Base-by-base conservation (phyloP, 2,329 filamentous ascomycete genomes). In the Fusarium sp. region DNA sequence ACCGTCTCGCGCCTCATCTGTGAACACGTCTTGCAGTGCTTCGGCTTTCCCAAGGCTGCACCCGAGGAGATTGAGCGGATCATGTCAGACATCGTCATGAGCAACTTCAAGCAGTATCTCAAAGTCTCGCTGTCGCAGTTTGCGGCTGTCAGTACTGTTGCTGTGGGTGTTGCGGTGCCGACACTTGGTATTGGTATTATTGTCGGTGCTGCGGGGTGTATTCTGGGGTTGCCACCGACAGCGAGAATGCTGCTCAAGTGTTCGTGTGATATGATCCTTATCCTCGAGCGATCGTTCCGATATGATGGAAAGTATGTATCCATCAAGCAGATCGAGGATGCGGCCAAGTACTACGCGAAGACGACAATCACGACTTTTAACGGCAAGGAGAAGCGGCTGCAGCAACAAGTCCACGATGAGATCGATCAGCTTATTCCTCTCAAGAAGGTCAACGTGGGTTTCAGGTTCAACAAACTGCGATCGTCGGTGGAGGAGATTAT, bases 1-100 rank as follows among this genome's bases (percentile, higher is more conserved):
- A 73, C 71, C 0, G 71, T 73, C 25, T 73, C 71, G 0, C 67
- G 71, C 2, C 67, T 73, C n/a, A 73, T 73, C n/a, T 74, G 71
- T 48, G 71, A 73, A 48, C 71, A 73, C 37, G 71, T 74, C 5
- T 48, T 73, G 1, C 71, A 74, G 37, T 73, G 71, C 25, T 73
- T 73, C n/a, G 71, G 71, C 3, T 73, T 73, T 5, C 71, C 71
- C 10, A 73, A 74, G 39, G 52, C 71, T 3, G 54, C 71, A 0
- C 71, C 71, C 0, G 71, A 55, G 4, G 71, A 73, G 10, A 58
- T 73, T 11, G 71, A 73, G 15, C 31, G 49, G 48, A 67, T 73
- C 9, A 73, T 73, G 71, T 41, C 53, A 0, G 63, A 72, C 4
- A 61, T 73, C 6, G 71, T 73, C n/a, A 58, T 73, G 67, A 66